Evolutionary conservation across 1,284 basidiomycete genomes (phyloP).

Genomic region (Tylopilus sp.): DNA sequence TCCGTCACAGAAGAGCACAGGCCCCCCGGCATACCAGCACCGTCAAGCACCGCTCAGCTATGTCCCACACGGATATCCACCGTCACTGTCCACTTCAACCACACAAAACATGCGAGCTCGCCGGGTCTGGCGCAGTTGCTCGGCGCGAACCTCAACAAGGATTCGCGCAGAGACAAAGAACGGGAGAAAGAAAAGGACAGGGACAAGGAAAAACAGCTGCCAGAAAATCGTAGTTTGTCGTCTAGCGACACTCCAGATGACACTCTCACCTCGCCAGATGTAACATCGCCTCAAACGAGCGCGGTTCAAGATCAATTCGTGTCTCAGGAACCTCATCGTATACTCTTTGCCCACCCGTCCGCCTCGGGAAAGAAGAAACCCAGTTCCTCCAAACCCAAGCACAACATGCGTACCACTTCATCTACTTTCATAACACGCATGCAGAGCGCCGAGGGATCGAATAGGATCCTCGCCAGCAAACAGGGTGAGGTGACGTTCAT

Average conservation of each 20-base stretch:
- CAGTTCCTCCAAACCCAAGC: constrained; percentile 68
- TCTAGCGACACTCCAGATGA: constrained; percentile 74
- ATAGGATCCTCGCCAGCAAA: constrained; percentile 69
- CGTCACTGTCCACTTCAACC: constrained; percentile 60
- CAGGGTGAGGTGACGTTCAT: constrained; percentile 79
- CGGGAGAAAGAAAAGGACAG: constrained; percentile 57
- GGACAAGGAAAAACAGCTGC: constrained; percentile 46
- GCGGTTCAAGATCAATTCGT: constrained; percentile 33
- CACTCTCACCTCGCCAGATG: constrained; percentile 40
- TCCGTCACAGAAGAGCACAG: constrained; percentile 82
- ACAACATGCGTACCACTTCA: constrained; percentile 82
- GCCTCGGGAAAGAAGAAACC: constrained; percentile 58
- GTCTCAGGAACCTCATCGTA: constrained; percentile 37
- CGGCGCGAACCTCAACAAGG: constrained; percentile 44
- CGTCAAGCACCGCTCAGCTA: constrained; percentile 46
- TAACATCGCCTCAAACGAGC: constrained; percentile 26
- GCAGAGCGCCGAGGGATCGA: constrained; percentile 75
- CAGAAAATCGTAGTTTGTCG: constrained; percentile 67
- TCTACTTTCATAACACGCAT: constrained; percentile 87
- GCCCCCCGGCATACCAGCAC: constrained; percentile 47
- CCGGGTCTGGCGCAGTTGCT: constrained; percentile 66
- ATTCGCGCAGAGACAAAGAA: constrained; percentile 45
- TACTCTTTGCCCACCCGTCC: constrained; percentile 47
- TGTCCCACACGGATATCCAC: constrained; percentile 64
- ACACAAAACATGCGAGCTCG: constrained; percentile 48